Evolutionary conservation across 1,284 basidiomycete species (phyloP).

Genomic region (Trichosporon faecale): DNA sequence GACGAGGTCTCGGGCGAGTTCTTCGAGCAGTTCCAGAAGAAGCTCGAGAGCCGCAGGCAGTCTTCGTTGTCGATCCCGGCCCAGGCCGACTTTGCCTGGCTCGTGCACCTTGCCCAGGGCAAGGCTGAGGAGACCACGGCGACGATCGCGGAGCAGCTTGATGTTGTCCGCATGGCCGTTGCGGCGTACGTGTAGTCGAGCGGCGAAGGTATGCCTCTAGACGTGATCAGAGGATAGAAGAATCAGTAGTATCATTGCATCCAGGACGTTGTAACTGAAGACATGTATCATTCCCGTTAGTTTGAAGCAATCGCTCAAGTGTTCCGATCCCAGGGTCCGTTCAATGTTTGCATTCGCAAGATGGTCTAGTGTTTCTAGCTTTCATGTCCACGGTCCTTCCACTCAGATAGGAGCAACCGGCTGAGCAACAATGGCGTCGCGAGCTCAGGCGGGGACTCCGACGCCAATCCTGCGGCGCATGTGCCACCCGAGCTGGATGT

Average conservation of each 20-base stretch:
- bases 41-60: slow-evolving; percentile 64
- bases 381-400: too few relatives aligned
- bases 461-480: slow-evolving; percentile 43
- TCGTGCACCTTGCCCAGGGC: slow-evolving; percentile 48
- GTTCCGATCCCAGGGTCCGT: too few relatives aligned
- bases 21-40: slow-evolving; percentile 75
- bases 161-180: slow-evolving; percentile 30
- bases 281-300: not conserved
- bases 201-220: not conserved
- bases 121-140: slow-evolving; percentile 22
- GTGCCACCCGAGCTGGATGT: slow-evolving; percentile 46
- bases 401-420: not conserved
- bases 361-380: too few relatives aligned
- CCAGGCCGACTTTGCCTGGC: slow-evolving; percentile 82
- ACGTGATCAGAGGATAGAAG: not conserved
- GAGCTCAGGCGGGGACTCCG: slow-evolving; percentile 26
- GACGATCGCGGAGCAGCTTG: slow-evolving; percentile 32
- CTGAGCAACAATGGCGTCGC: not conserved
- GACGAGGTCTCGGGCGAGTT: slow-evolving; percentile 84
- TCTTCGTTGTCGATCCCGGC: slow-evolving; percentile 67
- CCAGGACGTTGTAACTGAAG: not conserved
- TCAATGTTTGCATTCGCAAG: too few relatives aligned
- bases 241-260: not conserved
- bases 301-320: too few relatives aligned
- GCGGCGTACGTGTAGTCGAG: slow-evolving; percentile 11